A percentile compares a stretch with the other conserved stretches of the same genome.
Conservation (phyloP, 768 basidiomycete genomes). For the Epithele typhae region DNA sequence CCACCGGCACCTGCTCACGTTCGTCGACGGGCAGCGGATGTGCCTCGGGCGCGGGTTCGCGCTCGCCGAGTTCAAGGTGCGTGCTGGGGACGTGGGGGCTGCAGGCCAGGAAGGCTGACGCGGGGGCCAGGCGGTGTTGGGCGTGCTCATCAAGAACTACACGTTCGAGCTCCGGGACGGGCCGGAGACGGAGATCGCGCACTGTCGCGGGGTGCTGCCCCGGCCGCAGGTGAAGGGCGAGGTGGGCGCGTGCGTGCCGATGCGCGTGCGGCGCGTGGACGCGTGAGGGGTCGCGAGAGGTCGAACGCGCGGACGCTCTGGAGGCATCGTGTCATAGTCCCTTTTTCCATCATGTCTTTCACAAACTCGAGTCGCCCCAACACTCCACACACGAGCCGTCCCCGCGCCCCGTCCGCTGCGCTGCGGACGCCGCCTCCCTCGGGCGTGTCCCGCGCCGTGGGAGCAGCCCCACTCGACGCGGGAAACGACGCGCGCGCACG, state of each 20-base stretch:
- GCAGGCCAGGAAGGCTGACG: no score
- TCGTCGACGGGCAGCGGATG: conserved; percentile 40
- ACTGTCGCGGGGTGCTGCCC: conserved; percentile 16
- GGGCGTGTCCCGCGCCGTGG: no score
- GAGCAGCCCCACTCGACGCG: no score
- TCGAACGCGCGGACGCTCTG: no score
- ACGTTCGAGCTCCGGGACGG: conserved; percentile 33
- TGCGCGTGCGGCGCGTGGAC: conserved; percentile 22
- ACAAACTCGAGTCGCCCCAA: no score
- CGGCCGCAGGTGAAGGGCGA: conserved; percentile 20
- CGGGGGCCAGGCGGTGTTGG: conserved; percentile 33
- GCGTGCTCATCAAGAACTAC: conserved; percentile 39
- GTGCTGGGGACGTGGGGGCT: background rate
- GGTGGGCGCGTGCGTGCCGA: conserved; percentile 20
- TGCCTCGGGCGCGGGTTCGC: conserved; percentile 44
- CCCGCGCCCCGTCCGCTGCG: no score
- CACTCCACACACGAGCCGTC: no score
- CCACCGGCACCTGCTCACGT: conserved; percentile 38
- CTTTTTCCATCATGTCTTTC: no score
- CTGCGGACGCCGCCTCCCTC: no score
- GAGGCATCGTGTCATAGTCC: no score
- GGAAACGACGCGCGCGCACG: no score
- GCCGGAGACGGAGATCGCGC: conserved; percentile 28
- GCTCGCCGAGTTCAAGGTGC: conserved; percentile 38
- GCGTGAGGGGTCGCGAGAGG: no score